Evolutionary conservation across 2,329 filamentous ascomycete genomes (phyloP), one percentile per base, ranked within the genome.

Genomic region (Arthrobotrys musiformis): DNA sequence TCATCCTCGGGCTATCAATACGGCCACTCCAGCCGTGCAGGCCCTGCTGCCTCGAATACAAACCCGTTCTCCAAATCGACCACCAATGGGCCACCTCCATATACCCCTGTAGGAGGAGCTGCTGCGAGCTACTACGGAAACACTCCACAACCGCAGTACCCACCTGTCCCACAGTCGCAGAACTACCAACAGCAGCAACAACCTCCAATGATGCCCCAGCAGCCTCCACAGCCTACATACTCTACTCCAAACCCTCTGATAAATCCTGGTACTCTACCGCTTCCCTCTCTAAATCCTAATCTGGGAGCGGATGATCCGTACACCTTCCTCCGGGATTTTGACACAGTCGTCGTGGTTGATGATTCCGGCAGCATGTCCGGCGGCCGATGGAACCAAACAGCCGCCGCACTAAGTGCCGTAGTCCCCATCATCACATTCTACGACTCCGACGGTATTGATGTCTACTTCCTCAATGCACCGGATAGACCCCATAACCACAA

Each of bases 321-420:
- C 82, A 87, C 89, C 1, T 97, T 97, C 82, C 89, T 98, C 4
- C 83, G 84, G 46, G 86, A 86, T 15, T 97, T 97, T 82, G 93
- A 98, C 84, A 97, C 93, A 33, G 85, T 94, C 69, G 94, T 98
- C 82, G 84, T 98, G 0, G 93, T 98, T 82, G 94, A 98, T 82
- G 94, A 98, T 85, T 93, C 91, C n/a, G 89, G 89, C 4, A 94
- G 91, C 80, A 98, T 98, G 94, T 85, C 86, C 0, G 92, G 91
- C 15, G 50, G 75, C 7, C 79, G 80, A 19, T 98, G 94, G 94
- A 83, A 85, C 11, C 92, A 97, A 83, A 92, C 92, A 0, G 85
- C 87, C 26, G 85, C 87, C 7, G 92, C 91, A 0, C 87, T 98
- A 1, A 84, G 87, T 33, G 86, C 89, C 56, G 93, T 98, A 81